Evolutionary conservation across 2,329 filamentous ascomycete species (phyloP), one percentile per base, ranked within the genome.

Genomic region (Uncinocarpus reesii): DNA sequence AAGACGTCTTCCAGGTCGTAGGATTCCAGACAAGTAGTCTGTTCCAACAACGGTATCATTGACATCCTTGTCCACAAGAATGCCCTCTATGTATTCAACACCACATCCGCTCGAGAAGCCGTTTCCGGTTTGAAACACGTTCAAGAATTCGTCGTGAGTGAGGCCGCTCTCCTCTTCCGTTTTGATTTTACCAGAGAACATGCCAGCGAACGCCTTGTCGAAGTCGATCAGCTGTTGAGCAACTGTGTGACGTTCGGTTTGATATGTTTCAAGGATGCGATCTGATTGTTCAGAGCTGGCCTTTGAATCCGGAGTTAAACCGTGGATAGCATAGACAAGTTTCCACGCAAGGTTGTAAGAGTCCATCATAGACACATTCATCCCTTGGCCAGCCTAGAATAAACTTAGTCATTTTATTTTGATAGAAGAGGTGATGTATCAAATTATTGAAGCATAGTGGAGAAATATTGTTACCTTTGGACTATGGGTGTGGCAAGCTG

Each of bases 321-420:
- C 67, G 15, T 65, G 57, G 38, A 69, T 55, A 3, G 61, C 59
- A 42, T 64, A 61, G 20, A 57, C 59, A 5, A 70, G 54, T 49
- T 69, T 69, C 67, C 66, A 69, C 2, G 62, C 65, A 3, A 69
- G 56, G 26, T 70, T 69, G 57, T 64, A 65, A 3, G 51, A 45
- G 53, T 70, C 84, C 44, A 84, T 71, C 67, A 87, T 86, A 2
- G 82, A 83, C 0, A 83, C 84, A 59, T 87, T 87, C 84, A 87
- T 87, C 24, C 51, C 51, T 43, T 53, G 83, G 1, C 83, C 83
- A 26, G 83, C 83, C 70, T 69, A 23, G 16, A 26, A 29, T 29
- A 7, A 23, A 28, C 10, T 47, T 34, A 49, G 21, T 26, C 21
- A 20, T 5, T 40, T 20, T 3, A 2, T 13, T 13, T 2, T 11